Percentiles rank a stretch among this genome's conserved stretches.
These are phyloP conservation scores for Jackrogersella multiformis DNA, from an alignment of 495 filamentous ascomycete genomes.

Conservation along the genomic window DNA sequence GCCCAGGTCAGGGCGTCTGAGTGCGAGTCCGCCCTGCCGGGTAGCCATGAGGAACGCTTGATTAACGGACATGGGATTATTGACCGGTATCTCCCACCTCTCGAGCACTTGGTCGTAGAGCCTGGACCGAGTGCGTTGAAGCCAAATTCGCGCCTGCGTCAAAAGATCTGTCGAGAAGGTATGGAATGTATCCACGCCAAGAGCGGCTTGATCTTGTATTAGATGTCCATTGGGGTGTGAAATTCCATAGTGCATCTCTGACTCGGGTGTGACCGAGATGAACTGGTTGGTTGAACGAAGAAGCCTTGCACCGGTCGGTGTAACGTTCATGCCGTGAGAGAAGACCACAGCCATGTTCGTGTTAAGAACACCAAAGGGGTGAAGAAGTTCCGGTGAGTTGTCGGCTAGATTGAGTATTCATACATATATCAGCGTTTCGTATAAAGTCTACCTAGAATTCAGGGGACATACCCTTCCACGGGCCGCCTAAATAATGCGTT, in stretches of 20 bases:
- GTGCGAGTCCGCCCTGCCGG: constrained; percentile 55
- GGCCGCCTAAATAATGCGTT: constrained; percentile 46
- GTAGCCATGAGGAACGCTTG: constrained; percentile 63
- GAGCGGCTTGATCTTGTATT: constrained; percentile 47
- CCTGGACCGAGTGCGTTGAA: constrained; percentile 46
- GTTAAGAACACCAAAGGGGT: constrained; percentile 45
- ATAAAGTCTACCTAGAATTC: constrained; percentile 29
- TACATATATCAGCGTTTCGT: not conserved
- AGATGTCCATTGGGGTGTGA: constrained; percentile 44
- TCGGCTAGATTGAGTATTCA: constrained; percentile 17
- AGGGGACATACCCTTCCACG: constrained; percentile 28
- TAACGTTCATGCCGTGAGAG: constrained; percentile 51
- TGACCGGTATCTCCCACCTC: constrained; percentile 49
- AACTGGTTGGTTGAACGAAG: constrained; percentile 49
- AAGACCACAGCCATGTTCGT: constrained; percentile 53
- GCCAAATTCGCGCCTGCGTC: constrained; percentile 52
- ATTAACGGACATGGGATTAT: constrained; percentile 56
- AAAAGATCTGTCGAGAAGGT: constrained; percentile 50
- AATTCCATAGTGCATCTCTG: constrained; percentile 52
- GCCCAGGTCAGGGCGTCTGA: constrained; percentile 58
- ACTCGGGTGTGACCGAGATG: constrained; percentile 54
- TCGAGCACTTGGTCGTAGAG: constrained; percentile 49
- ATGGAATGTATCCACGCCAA: constrained; percentile 51
- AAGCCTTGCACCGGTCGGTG: constrained; percentile 36
- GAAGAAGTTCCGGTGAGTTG: constrained; percentile 48